Evolutionary conservation across 768 basidiomycete genomes (phyloP), one percentile per base, ranked within the genome.

Genomic region (Gloeopeniophorella convolvens): DNA sequence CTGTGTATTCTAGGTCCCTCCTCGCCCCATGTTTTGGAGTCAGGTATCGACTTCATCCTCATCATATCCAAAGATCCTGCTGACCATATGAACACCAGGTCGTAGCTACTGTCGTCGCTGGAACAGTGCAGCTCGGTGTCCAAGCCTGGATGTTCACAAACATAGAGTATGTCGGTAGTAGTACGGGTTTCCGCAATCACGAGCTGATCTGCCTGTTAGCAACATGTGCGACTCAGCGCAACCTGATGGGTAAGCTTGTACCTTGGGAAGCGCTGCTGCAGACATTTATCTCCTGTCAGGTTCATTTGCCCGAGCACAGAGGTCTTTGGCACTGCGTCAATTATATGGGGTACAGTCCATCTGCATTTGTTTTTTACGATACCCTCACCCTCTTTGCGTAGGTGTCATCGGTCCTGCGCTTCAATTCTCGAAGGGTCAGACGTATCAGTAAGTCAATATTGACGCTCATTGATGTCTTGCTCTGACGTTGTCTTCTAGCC

Each of bases 341-440:
- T 79, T 64, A 67, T 69, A 40, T 30, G 27, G 32, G 40, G 37
- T 88, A 83, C 82, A n/a, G 61, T 24, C 30, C 8, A 15, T 36
- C 45, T 15, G 16, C 7, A 13, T 30, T 31, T 12, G 12, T 47
- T 7, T 21, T 6, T 28, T n/a, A n/a, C n/a, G n/a, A n/a, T n/a
- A n/a, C n/a, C n/a, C n/a, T n/a, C n/a, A n/a, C n/a, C n/a, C n/a
- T n/a, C n/a, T n/a, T n/a, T n/a, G n/a, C n/a, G n/a, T n/a, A 42
- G 85, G 89, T 55, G 84, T 87, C 53, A 85, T 91, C 47, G 86
- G 88, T 2, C 89, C 89, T 70, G 71, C 51, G 9, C 65, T 63
- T 12, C 65, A 65, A 58, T 73, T 66, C 65, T 67, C 59, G 16
- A 47, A 50, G 16, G 70, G 69, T 30, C 67, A 64, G 57, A 63